Percentiles rank a stretch among this genome's conserved stretches.
Evolutionary conservation across 495 filamentous ascomycete genomes (phyloP).

Genomic region (Oleoguttula mirabilis): DNA sequence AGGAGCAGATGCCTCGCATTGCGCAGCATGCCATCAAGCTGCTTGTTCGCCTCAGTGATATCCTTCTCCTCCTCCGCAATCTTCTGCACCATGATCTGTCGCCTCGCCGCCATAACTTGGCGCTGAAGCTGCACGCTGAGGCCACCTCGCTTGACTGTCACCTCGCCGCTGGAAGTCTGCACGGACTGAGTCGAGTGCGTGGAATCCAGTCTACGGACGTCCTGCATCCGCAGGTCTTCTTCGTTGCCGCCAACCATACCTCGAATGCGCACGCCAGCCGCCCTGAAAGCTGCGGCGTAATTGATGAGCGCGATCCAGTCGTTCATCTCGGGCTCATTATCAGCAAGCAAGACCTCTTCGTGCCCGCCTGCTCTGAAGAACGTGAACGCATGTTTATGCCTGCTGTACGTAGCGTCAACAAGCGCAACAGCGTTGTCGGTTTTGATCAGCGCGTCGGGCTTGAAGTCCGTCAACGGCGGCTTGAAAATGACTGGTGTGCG

Average conservation of each 20-base stretch:
- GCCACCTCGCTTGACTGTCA: slow-evolving; percentile 50
- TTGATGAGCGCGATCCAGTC: slow-evolving; percentile 97
- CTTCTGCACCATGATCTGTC: slow-evolving; percentile 68
- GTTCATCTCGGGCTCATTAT: slow-evolving; percentile 81
- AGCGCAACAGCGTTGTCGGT: slow-evolving; percentile 85
- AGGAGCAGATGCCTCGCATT: slow-evolving; percentile 91
- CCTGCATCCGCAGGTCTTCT: slow-evolving; percentile 68
- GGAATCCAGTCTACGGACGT: slow-evolving; percentile 55
- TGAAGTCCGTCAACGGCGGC: slow-evolving; percentile 81
- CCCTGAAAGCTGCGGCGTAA: slow-evolving; percentile 86
- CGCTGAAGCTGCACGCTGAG: slow-evolving; percentile 71
- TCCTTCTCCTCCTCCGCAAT: slow-evolving; percentile 77
- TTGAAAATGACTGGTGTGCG: slow-evolving; percentile 70
- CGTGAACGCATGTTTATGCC: slow-evolving; percentile 90
- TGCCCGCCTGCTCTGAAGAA: slow-evolving; percentile 80
- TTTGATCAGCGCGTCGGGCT: slow-evolving; percentile 82
- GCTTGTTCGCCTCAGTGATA: slow-evolving; percentile 55
- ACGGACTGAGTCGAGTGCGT: slow-evolving; percentile 43
- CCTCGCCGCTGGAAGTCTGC: slow-evolving; percentile 57
- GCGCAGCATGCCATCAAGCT: slow-evolving; percentile 68
- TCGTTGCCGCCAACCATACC: slow-evolving; percentile 75
- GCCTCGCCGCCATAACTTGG: slow-evolving; percentile 69
- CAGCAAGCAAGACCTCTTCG: slow-evolving; percentile 84
- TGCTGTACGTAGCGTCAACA: slow-evolving; percentile 75
- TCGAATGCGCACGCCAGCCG: slow-evolving; percentile 80